Evolutionary conservation across 805 yeast genomes (phyloP).

Genomic region (Gaillardinia entomophila): DNA sequence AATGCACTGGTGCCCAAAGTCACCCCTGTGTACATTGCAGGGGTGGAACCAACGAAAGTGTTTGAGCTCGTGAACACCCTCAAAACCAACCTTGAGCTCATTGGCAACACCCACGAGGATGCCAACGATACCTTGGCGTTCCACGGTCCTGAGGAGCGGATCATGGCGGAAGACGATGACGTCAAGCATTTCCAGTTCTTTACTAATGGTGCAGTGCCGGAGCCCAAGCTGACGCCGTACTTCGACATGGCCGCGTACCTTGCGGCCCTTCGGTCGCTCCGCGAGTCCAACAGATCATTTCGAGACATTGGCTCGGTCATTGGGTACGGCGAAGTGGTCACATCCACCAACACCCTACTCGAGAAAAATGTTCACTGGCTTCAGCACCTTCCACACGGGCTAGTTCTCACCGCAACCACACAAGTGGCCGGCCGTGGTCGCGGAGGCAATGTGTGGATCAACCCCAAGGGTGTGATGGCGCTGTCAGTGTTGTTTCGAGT

Average conservation of each 20-base stretch:
- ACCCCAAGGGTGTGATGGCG: conserved; percentile 89
- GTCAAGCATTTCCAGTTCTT: conserved; percentile 49
- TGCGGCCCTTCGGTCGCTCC: conserved; percentile 28
- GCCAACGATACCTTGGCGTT: conserved; percentile 51
- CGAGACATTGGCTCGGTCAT: conserved; percentile 56
- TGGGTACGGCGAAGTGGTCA: conserved; percentile 81
- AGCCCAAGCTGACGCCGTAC: conserved; percentile 55
- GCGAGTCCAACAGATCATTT: conserved; percentile 17
- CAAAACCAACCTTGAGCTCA: conserved; percentile 28
- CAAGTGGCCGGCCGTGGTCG: conserved; percentile 93
- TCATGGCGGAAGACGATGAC: conserved; percentile 13
- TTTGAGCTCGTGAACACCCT: conserved; percentile 29
- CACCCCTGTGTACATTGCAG: conserved; percentile 59
- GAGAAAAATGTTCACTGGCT: conserved; percentile 65
- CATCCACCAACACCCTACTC: conserved; percentile 77
- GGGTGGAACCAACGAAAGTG: conserved; percentile 30
- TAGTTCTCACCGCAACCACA: conserved; percentile 64
- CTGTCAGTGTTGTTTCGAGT: conserved; percentile 65
- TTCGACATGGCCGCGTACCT: conserved; percentile 62
- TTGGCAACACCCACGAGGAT: conserved; percentile 38
- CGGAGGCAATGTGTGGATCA: conserved; percentile 93
- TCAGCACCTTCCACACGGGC: conserved; percentile 62
- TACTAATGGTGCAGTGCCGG: conserved; percentile 43
- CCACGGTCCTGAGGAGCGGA: conserved; percentile 30
- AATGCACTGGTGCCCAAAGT: conserved; percentile 52